Percentiles rank a stretch among this genome's conserved stretches.
phyloP scores from a whole-genome alignment of 1,284 basidiomycete genomes.

The Naganishia cerealis region DNA sequence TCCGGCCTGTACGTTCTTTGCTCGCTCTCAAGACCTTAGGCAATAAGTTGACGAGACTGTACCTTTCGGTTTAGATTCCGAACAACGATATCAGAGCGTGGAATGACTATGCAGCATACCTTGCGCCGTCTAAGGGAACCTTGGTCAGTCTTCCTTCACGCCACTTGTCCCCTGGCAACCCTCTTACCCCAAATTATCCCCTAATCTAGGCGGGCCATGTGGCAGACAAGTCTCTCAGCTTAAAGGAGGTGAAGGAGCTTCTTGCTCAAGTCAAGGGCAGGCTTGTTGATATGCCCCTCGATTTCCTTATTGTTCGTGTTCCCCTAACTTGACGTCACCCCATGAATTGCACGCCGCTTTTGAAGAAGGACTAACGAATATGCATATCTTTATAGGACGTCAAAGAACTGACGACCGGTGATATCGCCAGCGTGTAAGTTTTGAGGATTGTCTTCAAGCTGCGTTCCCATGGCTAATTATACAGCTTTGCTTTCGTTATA shows the following conservation, averaged over 20 bases:
- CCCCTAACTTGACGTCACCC: too few relatives aligned
- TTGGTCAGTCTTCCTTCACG: conserved; percentile 36
- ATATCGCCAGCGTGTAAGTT: conserved; percentile 32
- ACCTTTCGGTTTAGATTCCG: conserved; percentile 60
- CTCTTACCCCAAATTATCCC: conserved; percentile 51
- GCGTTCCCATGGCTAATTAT: neutral
- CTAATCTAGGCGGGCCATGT: conserved; percentile 75
- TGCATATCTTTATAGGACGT: conserved; percentile 27
- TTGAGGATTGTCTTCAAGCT: neutral
- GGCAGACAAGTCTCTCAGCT: conserved; percentile 62
- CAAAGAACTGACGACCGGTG: conserved; percentile 35
- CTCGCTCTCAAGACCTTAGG: neutral
- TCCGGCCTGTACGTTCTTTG: conserved; percentile 40
- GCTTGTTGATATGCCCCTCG: conserved; percentile 56
- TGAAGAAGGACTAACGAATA: neutral
- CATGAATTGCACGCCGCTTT: neutral
- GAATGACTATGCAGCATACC: conserved; percentile 71
- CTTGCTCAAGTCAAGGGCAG: conserved; percentile 64
- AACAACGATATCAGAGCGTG: conserved; percentile 74
- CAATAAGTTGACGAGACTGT: neutral
- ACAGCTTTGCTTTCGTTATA: neutral
- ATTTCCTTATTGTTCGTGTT: conserved; percentile 48
- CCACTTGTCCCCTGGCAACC: conserved; percentile 15
- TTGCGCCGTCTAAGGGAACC: conserved; percentile 41
- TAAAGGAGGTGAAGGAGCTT: conserved; percentile 70